These are phyloP conservation scores for Zarea fungicola DNA, from an alignment of 2,329 filamentous ascomycete genomes.

Conservation along the genomic window DNA sequence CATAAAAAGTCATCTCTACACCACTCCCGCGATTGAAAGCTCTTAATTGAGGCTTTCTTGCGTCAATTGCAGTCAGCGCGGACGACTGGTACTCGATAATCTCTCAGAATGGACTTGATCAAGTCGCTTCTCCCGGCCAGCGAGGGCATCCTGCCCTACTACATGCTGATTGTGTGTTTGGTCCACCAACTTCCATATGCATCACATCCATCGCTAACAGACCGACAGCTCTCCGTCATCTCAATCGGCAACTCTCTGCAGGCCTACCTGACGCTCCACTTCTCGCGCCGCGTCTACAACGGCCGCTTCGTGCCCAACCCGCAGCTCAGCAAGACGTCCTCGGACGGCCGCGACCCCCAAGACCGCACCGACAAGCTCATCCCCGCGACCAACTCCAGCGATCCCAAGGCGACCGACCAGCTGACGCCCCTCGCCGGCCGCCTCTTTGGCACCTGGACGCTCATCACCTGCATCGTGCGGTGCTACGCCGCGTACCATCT, in stretches of 20 bases:
- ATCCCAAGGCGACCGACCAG: constrained; percentile 48
- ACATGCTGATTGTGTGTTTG: constrained; percentile 49
- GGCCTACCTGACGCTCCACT: constrained; percentile 72
- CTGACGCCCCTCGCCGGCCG: constrained; percentile 72
- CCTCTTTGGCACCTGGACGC: constrained; percentile 84
- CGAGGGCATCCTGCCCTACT: constrained; percentile 53
- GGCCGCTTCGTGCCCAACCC: constrained; percentile 53
- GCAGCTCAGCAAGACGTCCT: constrained; percentile 34
- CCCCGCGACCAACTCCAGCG: constrained; percentile 23
- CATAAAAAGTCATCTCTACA: too few relatives aligned
- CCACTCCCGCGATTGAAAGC: too few relatives aligned
- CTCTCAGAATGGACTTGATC: constrained; percentile 39
- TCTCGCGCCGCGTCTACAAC: constrained; percentile 83
- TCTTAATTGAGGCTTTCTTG: too few relatives aligned
- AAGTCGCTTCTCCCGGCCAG: constrained; percentile 41
- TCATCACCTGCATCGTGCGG: constrained; percentile 70
- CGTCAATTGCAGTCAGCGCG: too few relatives aligned
- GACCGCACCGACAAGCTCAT: constrained; percentile 14
- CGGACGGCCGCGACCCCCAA: constrained; percentile 9
- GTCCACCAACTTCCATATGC: neutral
- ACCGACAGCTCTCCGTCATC: constrained; percentile 67
- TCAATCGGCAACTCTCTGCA: constrained; percentile 83
- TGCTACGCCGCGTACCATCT: constrained; percentile 83
- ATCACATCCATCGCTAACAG: neutral
- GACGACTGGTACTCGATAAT: too few relatives aligned